Percentiles rank a stretch among this genome's conserved stretches.
phyloP scores from a whole-genome alignment of 257 asterid genomes.

The Capsicum rhomboideum region DNA sequence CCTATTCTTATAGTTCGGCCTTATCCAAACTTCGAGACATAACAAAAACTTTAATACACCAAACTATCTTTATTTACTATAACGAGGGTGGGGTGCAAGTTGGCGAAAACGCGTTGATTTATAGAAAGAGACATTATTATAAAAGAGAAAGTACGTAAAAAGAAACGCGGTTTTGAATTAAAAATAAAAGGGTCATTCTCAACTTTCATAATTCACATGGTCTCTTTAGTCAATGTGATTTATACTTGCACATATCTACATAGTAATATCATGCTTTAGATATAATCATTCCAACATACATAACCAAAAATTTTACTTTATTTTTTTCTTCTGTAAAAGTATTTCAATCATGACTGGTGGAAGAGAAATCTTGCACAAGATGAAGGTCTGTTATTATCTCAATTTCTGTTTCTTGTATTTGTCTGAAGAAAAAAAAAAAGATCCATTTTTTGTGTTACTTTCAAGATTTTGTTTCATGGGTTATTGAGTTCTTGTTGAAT shows the following conservation, averaged over 20 bases:
- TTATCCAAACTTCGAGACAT: no score
- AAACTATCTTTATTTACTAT: no score
- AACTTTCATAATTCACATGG: background rate
- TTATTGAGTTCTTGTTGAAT: background rate
- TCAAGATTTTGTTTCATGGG: background rate
- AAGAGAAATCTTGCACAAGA: slow-evolving; percentile 68
- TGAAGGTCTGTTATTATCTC: slow-evolving; percentile 43
- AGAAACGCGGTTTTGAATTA: background rate
- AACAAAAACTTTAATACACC: no score
- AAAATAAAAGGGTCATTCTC: background rate
- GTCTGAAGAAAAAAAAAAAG: no score
- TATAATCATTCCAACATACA: no score
- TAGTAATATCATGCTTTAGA: no score
- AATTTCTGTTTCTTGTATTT: background rate
- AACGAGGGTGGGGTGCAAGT: background rate
- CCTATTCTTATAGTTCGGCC: no score
- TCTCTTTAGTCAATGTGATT: background rate
- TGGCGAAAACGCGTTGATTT: background rate
- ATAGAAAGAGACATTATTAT: background rate
- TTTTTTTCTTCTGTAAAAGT: background rate
- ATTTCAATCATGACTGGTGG: slow-evolving; percentile 48
- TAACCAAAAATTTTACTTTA: no score
- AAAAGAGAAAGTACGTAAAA: background rate
- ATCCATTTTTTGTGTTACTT: background rate
- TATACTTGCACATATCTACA: background rate